A percentile compares a stretch with the other conserved stretches of the same genome.
Conservation (phyloP, 768 basidiomycete species). For the Tulasnella sp. region DNA sequence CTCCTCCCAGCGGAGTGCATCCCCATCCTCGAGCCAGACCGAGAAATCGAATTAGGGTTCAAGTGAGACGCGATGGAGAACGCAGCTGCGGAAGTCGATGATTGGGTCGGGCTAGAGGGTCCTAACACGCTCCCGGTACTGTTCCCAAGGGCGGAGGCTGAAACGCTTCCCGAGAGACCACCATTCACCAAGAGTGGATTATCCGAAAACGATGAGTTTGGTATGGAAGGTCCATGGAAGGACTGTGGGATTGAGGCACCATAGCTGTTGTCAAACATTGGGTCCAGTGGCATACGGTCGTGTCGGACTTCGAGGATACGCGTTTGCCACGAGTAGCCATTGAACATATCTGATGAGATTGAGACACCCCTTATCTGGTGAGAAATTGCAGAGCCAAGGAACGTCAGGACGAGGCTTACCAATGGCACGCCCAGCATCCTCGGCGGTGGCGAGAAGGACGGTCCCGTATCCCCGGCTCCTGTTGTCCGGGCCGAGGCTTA, state of each 20-base stretch:
- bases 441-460: slow-evolving; percentile 86
- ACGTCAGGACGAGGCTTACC: too few species aligned
- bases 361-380: too few species aligned
- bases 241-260: not conserved
- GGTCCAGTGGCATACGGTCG: slow-evolving; percentile 65
- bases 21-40: slow-evolving; percentile 17
- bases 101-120: not conserved
- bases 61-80: not conserved
- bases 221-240: not conserved
- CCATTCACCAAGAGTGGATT: not conserved
- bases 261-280: slow-evolving; percentile 36
- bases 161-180: not conserved
- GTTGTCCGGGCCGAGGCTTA: slow-evolving; percentile 68
- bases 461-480: slow-evolving; percentile 89
- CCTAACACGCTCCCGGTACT: not conserved
- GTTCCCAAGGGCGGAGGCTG: not conserved
- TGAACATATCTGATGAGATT: slow-evolving; percentile 64
- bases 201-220: not conserved
- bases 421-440: slow-evolving; percentile 89
- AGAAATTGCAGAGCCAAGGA: not conserved
- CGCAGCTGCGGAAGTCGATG: not conserved
- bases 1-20: slow-evolving; percentile 26
- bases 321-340: slow-evolving; percentile 96
- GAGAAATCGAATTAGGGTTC: not conserved
- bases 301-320: slow-evolving; percentile 84